Conservation (phyloP, 768 basidiomycete genomes). For the Collybia sp. region DNA sequence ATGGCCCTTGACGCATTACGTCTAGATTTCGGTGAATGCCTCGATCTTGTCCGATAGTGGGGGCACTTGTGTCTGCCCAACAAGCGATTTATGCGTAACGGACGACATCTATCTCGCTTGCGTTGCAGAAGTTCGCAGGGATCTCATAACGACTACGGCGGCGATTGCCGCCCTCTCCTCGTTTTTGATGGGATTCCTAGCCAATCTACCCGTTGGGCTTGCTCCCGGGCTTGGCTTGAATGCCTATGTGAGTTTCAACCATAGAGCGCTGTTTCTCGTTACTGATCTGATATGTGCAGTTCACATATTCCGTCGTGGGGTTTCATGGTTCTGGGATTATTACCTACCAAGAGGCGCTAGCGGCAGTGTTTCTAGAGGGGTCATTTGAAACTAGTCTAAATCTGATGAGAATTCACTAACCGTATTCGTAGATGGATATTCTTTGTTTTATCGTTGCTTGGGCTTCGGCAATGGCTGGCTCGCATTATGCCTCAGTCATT, state of each 20-base stretch:
- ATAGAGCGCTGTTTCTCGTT: slow-evolving; percentile 1
- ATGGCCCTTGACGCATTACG: too few species aligned
- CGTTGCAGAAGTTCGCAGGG: slow-evolving; percentile 56
- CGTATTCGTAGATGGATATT: slow-evolving; percentile 63
- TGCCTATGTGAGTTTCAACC: slow-evolving; percentile 55
- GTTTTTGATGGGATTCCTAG: slow-evolving; percentile 78
- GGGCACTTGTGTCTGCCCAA: slow-evolving; percentile 75
- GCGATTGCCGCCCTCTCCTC: slow-evolving; percentile 71
- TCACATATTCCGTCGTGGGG: slow-evolving; percentile 85
- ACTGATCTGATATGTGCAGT: slow-evolving; percentile 34
- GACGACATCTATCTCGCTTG: slow-evolving; percentile 55
- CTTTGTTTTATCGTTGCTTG: slow-evolving; percentile 72
- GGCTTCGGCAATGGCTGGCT: slow-evolving; percentile 86
- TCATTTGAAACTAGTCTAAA: slow-evolving; percentile 22
- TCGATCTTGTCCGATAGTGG: slow-evolving; percentile 72
- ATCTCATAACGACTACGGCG: slow-evolving; percentile 82
- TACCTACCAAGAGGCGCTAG: slow-evolving; percentile 73
- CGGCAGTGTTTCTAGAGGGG: slow-evolving; percentile 88
- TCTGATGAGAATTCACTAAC: slow-evolving; percentile 1
- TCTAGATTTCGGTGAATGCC: slow-evolving; percentile 81
- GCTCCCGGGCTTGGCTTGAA: slow-evolving; percentile 85
- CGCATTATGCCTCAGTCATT: slow-evolving; percentile 87
- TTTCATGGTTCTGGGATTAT: slow-evolving; percentile 74
- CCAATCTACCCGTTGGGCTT: slow-evolving; percentile 86
- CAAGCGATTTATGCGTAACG: slow-evolving; percentile 46